These are phyloP conservation scores for Pythium graminicola DNA, from an alignment of 352 stramenopile genomes.

Conservation along the genomic window DNA sequence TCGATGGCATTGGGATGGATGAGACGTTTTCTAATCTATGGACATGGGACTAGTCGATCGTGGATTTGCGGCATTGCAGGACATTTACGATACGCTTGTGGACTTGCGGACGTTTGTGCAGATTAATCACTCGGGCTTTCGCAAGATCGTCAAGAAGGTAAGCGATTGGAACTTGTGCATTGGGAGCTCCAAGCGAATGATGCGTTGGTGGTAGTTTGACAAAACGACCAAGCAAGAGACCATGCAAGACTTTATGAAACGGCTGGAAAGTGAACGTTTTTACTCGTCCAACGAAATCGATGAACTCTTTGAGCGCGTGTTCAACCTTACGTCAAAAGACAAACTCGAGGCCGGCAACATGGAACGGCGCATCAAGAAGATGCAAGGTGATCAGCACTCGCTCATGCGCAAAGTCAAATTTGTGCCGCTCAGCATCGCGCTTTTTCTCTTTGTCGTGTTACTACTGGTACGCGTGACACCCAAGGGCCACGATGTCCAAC, in stretches of 20 bases:
- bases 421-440: slow-evolving; percentile 60
- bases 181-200: background rate
- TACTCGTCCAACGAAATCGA: slow-evolving; percentile 78
- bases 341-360: slow-evolving; percentile 86
- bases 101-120: slow-evolving; percentile 87
- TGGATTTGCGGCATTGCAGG: slow-evolving; percentile 75
- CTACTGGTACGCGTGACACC: slow-evolving; percentile 69
- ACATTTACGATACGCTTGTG: slow-evolving; percentile 87
- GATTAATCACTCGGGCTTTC: slow-evolving; percentile 90
- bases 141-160: slow-evolving; percentile 93
- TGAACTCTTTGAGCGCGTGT: slow-evolving; percentile 69
- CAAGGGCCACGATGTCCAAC: slow-evolving; percentile 70
- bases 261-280: slow-evolving; percentile 68
- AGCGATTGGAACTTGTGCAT: background rate
- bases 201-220: slow-evolving; percentile 65
- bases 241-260: slow-evolving; percentile 76
- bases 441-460: slow-evolving; percentile 68
- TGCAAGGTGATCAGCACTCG: slow-evolving; percentile 79
- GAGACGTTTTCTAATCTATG: background rate
- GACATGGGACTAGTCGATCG: slow-evolving; percentile 30
- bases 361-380: slow-evolving; percentile 71
- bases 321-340: slow-evolving; percentile 75
- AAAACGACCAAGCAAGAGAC: slow-evolving; percentile 76
- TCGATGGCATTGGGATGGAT: slow-evolving; percentile 1
- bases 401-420: slow-evolving; percentile 83